phyloP scores from a whole-genome alignment of 441 rosid species.

The Adansonia gregorii region DNA sequence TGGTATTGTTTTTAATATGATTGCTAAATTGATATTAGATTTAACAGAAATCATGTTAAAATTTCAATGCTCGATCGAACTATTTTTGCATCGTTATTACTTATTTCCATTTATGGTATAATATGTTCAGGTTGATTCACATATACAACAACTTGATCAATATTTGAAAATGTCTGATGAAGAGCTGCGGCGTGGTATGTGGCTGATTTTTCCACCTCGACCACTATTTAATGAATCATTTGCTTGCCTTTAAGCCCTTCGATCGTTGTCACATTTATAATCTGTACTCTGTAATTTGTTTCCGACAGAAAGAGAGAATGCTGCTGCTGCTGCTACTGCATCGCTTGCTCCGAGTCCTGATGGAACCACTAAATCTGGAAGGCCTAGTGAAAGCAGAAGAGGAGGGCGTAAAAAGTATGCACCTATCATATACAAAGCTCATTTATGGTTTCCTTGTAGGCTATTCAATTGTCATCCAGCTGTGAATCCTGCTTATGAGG shows the following conservation, averaged over 20 bases:
- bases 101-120: conserved; percentile 22
- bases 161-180: conserved; percentile 78
- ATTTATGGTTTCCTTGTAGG: conserved; percentile 15
- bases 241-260: background rate
- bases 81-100: background rate
- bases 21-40: background rate
- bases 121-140: conserved; percentile 83
- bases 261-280: background rate
- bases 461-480: background rate
- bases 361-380: conserved; percentile 60
- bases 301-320: conserved; percentile 63
- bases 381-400: conserved; percentile 76
- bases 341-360: conserved; percentile 49
- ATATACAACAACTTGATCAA: conserved; percentile 94
- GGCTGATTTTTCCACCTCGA: conserved; percentile 19
- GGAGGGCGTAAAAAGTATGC: conserved; percentile 93
- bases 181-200: conserved; percentile 77
- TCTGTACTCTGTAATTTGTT: conserved; percentile 8
- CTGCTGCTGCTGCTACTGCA: conserved; percentile 50
- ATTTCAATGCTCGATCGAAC: conserved; percentile 17
- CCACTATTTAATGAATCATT: background rate
- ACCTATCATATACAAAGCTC: conserved; percentile 33
- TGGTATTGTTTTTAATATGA: conserved; percentile 1
- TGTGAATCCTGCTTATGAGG: background rate
- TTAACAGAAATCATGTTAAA: background rate